Evolutionary conservation across 2,329 filamentous ascomycete species (phyloP).

Genomic region (Penicillium sp.): DNA sequence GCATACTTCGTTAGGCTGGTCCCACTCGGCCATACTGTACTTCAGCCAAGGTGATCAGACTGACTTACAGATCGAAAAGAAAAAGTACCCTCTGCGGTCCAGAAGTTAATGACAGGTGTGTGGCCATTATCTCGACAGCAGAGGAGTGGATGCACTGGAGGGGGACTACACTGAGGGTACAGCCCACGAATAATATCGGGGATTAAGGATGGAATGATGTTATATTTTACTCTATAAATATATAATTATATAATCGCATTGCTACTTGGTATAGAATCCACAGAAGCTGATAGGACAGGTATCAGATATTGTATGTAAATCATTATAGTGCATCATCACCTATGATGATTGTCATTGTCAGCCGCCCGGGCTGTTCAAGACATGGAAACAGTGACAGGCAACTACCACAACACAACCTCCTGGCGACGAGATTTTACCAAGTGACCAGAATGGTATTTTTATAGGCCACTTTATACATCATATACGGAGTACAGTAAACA

Average conservation of each 20-base stretch:
- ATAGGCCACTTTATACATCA: too few relatives aligned
- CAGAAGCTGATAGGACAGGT: slow-evolving; percentile 1
- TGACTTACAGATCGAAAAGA: slow-evolving; percentile 1
- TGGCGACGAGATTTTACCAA: neutral
- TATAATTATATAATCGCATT: neutral
- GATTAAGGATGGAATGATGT: neutral
- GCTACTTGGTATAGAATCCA: neutral
- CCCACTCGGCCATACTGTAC: neutral
- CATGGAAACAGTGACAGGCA: neutral
- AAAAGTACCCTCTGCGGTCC: slow-evolving; percentile 2
- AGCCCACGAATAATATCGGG: neutral
- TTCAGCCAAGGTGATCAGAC: slow-evolving; percentile 1
- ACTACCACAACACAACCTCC: neutral
- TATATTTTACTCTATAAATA: neutral
- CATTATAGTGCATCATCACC: neutral
- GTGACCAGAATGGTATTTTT: neutral
- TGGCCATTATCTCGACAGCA: neutral
- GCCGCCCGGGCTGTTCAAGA: neutral
- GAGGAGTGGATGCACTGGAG: neutral
- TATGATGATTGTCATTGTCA: neutral
- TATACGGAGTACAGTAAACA: too few relatives aligned
- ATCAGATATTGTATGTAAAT: slow-evolving; percentile 3
- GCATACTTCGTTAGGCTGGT: neutral
- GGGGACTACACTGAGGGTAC: too few relatives aligned
- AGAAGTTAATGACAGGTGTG: neutral